These are phyloP conservation scores for Cucurbita ficifolia DNA, from an alignment of 306 rosid species.

Conservation along the genomic window DNA sequence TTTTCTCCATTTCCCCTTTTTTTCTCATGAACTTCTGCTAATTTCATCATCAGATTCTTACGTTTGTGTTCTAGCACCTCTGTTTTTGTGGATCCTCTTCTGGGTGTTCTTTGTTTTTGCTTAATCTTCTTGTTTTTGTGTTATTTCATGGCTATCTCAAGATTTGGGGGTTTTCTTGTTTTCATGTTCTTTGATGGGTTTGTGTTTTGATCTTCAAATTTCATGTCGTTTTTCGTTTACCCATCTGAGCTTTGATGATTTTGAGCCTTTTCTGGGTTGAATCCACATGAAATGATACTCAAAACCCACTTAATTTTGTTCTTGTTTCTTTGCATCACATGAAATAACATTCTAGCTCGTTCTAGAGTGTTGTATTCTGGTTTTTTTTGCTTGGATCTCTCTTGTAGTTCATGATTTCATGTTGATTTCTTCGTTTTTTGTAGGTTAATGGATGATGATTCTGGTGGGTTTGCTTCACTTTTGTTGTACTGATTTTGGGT, in stretches of 20 bases:
- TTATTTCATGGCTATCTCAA: neutral
- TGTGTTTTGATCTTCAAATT: neutral
- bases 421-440: slow-evolving; percentile 9
- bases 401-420: slow-evolving; percentile 9
- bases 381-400: slow-evolving; percentile 11
- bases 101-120: neutral
- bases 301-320: neutral
- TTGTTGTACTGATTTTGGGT: neutral
- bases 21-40: neutral
- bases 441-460: slow-evolving; percentile 26
- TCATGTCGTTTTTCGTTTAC: neutral
- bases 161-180: neutral
- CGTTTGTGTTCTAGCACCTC: neutral
- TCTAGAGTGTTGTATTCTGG: slow-evolving; percentile 12
- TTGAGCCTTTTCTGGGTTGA: slow-evolving; percentile 14
- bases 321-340: slow-evolving; percentile 21
- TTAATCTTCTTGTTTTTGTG: neutral
- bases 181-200: neutral
- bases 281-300: slow-evolving; percentile 29
- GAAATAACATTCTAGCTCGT: slow-evolving; percentile 27
- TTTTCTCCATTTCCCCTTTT: neutral
- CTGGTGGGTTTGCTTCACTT: slow-evolving; percentile 18
- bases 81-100: neutral
- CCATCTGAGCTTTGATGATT: neutral
- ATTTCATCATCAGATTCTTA: neutral